A percentile compares a stretch with the other conserved stretches of the same genome.
Evolutionary conservation across 495 filamentous ascomycete species (phyloP).

Genomic region (Aspergillus ellipticus): DNA sequence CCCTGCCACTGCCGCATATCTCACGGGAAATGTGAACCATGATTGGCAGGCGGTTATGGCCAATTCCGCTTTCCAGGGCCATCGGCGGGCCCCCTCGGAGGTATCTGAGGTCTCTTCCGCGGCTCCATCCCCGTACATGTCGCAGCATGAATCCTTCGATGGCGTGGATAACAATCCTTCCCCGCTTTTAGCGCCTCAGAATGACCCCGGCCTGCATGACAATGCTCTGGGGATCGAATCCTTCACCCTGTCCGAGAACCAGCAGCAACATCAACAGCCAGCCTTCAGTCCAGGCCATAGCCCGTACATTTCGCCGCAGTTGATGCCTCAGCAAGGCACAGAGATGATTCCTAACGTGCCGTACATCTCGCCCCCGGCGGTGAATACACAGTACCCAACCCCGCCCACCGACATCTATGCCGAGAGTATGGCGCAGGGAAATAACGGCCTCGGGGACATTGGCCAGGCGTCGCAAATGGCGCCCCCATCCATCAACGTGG

Average conservation of each 20-base stretch:
- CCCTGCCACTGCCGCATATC: slow-evolving; percentile 69
- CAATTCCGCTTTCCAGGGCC: slow-evolving; percentile 63
- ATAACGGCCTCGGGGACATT: slow-evolving; percentile 49
- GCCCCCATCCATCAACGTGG: slow-evolving; percentile 87
- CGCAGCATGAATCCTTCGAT: slow-evolving; percentile 77
- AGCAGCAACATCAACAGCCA: slow-evolving; percentile 50
- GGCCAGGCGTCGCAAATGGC: slow-evolving; percentile 72
- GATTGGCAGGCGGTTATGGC: slow-evolving; percentile 68
- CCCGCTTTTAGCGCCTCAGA: slow-evolving; percentile 71
- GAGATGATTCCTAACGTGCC: slow-evolving; percentile 45
- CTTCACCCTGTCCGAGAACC: slow-evolving; percentile 78
- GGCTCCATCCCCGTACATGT: slow-evolving; percentile 74
- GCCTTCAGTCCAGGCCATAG: slow-evolving; percentile 76
- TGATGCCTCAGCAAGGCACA: slow-evolving; percentile 67
- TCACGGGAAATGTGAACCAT: slow-evolving; percentile 52
- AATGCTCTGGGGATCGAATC: slow-evolving; percentile 71
- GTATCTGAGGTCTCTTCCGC: slow-evolving; percentile 86
- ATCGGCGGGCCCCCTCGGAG: slow-evolving; percentile 83
- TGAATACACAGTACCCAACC: slow-evolving; percentile 47
- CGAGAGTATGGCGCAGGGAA: slow-evolving; percentile 27
- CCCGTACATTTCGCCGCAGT: slow-evolving; percentile 78
- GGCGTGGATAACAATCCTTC: slow-evolving; percentile 67
- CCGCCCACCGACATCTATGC: slow-evolving; percentile 53
- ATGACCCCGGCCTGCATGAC: slow-evolving; percentile 67
- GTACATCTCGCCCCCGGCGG: slow-evolving; percentile 48